Percentiles rank a stretch among this genome's conserved stretches.
These are phyloP conservation scores for Cryomyces minteri DNA, from an alignment of 495 filamentous ascomycete species.

Conservation along the genomic window DNA sequence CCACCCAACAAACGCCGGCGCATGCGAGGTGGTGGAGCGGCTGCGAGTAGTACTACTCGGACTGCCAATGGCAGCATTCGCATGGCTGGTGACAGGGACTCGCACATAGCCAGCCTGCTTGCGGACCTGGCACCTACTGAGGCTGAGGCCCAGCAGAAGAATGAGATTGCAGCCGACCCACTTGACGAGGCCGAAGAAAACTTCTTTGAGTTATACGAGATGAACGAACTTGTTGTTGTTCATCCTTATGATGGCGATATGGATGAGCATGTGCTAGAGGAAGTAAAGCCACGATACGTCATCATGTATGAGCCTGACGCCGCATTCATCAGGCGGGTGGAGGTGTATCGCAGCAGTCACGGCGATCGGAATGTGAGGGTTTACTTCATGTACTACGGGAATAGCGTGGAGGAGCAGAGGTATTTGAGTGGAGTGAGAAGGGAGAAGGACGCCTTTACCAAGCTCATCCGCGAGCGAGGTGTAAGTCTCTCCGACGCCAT, in stretches of 20 bases:
- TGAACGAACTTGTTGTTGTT: conserved; percentile 71
- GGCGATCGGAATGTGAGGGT: conserved; percentile 73
- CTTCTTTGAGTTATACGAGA: conserved; percentile 84
- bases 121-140: conserved; percentile 51
- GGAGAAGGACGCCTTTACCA: conserved; percentile 91
- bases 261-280: conserved; percentile 90
- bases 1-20: conserved; percentile 79
- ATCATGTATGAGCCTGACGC: conserved; percentile 98
- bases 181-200: conserved; percentile 62
- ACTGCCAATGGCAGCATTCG: conserved; percentile 49
- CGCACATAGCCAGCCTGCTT: conserved; percentile 48
- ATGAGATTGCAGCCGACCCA: conserved; percentile 62
- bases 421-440: conserved; percentile 75
- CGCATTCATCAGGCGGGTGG: conserved; percentile 85
- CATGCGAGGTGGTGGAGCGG: conserved; percentile 60
- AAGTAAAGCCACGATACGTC: conserved; percentile 80
- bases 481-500: no score
- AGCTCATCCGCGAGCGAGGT: conserved; percentile 80
- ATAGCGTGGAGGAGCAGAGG: conserved; percentile 89
- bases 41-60: conserved; percentile 33
- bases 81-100: conserved; percentile 62
- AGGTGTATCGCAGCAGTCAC: conserved; percentile 91
- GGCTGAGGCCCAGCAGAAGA: conserved; percentile 41
- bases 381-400: conserved; percentile 91
- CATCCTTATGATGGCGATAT: conserved; percentile 91